Base-by-base conservation (phyloP, 768 basidiomycete species). In the Termitomyces sp. region DNA sequence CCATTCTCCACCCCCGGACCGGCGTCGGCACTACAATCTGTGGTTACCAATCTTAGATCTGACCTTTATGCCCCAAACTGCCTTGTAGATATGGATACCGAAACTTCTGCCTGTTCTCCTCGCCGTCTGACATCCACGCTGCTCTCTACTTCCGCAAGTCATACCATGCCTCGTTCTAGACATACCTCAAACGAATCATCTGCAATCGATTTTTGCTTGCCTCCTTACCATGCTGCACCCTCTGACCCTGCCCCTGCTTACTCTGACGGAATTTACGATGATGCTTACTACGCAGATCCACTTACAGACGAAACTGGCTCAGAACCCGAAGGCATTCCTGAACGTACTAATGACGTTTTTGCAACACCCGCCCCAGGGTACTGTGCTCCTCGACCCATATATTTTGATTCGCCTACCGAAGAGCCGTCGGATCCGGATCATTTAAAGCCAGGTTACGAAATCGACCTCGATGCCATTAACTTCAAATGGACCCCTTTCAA, bases 401-500 rank as follows among this genome's bases (percentile, higher is more conserved):
- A 82, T 67, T 81, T 81, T 61, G 80, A 83, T 63, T 80, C 79
- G 2, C 80, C 80, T 2, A 71, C 73, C 31, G 80, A 82, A 57
- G 80, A 82, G 59, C 78, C 78, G 37, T 75, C 77, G 31, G 73
- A 73, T 61, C 73, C 75, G 61, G 69, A 69, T 53, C 59, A 71
- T 31, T 66, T 75, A 37, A 66, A 73, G 25, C 49, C 62, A 43
- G 64, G 64, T 47, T 77, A 73, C 59, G 70, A 72, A 27, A 62
- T 81, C 41, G 73, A 78, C 58, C 67, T 74, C 38, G 66, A 71
- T 6, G 63, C 64, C 4, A 68, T 86, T 9, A 81, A 81, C 62
- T 87, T 87, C 61, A 75, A 65, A 51, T 87, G 86, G 85, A 67
- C 71, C 45, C 78, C 79, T 9, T 87, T 86, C 61, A 64, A 77